Conservation (phyloP, 2,329 filamentous ascomycete genomes). For the Claviceps arundinis region DNA sequence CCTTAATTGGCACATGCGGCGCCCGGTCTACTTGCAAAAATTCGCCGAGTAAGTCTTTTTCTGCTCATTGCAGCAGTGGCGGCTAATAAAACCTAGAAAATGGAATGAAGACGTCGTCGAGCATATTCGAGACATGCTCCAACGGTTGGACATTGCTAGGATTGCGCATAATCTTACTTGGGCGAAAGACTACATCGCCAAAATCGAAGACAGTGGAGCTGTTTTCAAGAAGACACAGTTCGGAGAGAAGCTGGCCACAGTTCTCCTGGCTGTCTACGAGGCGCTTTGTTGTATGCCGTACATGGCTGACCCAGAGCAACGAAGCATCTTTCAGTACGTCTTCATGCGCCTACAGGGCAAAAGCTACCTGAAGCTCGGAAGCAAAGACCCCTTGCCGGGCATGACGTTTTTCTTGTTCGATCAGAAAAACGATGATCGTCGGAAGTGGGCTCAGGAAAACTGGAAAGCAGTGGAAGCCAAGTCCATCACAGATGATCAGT, state of each 20-base stretch:
- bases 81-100: constrained; percentile 17
- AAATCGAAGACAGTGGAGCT: constrained; percentile 33
- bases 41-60: constrained; percentile 40
- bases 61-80: neutral
- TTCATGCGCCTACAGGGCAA: constrained; percentile 63
- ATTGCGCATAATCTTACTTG: constrained; percentile 46
- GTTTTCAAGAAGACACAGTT: constrained; percentile 34
- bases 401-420: constrained; percentile 74
- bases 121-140: constrained; percentile 41
- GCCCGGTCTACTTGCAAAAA: constrained; percentile 47
- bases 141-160: constrained; percentile 46
- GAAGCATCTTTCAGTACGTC: constrained; percentile 60
- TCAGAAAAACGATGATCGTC: constrained; percentile 41
- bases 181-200: constrained; percentile 41
- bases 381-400: constrained; percentile 62
- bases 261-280: constrained; percentile 76
- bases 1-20: constrained; percentile 58
- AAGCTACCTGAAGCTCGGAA: constrained; percentile 62
- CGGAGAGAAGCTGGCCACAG: constrained; percentile 35
- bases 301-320: constrained; percentile 41
- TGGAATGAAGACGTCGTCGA: constrained; percentile 37
- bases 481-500: constrained; percentile 55
- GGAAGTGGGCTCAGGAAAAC: constrained; percentile 25
- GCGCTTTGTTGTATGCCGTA: constrained; percentile 74
- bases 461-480: constrained; percentile 39